phyloP scores from a whole-genome alignment of 2,329 filamentous ascomycete species.

The Tolypocladium capitatum region DNA sequence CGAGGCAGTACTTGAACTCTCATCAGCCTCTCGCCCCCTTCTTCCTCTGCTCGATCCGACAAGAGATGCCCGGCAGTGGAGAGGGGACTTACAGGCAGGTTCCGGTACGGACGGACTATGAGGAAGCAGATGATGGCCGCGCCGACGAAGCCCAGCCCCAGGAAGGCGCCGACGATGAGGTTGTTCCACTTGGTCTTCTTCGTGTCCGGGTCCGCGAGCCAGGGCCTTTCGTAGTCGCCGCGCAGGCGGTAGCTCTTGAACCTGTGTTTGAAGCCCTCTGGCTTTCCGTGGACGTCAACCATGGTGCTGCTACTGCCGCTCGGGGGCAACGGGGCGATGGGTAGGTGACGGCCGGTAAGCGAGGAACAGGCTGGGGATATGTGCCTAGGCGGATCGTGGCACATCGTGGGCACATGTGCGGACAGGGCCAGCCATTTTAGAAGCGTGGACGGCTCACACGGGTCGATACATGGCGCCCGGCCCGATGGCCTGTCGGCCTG shows the following conservation, averaged over 20 bases:
- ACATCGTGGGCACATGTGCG: too few relatives aligned
- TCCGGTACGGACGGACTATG: conserved; percentile 13
- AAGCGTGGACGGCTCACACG: background rate
- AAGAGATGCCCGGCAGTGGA: too few relatives aligned
- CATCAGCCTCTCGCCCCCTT: too few relatives aligned
- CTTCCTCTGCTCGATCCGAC: too few relatives aligned
- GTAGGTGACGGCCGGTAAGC: background rate
- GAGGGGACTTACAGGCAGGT: conserved; percentile 5
- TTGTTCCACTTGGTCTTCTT: conserved; percentile 21
- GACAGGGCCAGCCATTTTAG: background rate
- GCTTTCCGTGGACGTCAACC: background rate
- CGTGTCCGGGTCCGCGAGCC: conserved; percentile 20
- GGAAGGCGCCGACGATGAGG: conserved; percentile 17
- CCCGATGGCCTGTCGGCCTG: too few relatives aligned
- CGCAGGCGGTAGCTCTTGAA: conserved; percentile 22
- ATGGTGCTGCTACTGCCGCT: background rate
- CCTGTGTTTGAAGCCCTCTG: conserved; percentile 2
- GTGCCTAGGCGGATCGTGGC: background rate
- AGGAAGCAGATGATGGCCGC: conserved; percentile 20
- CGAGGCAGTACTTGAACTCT: conserved; percentile 27
- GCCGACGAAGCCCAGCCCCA: conserved; percentile 19
- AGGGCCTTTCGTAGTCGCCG: conserved; percentile 23
- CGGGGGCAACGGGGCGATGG: background rate
- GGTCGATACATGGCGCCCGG: too few relatives aligned
- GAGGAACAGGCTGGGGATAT: background rate